Base-by-base conservation (phyloP, 2,329 filamentous ascomycete species). In the Botryotinia globosa region DNA sequence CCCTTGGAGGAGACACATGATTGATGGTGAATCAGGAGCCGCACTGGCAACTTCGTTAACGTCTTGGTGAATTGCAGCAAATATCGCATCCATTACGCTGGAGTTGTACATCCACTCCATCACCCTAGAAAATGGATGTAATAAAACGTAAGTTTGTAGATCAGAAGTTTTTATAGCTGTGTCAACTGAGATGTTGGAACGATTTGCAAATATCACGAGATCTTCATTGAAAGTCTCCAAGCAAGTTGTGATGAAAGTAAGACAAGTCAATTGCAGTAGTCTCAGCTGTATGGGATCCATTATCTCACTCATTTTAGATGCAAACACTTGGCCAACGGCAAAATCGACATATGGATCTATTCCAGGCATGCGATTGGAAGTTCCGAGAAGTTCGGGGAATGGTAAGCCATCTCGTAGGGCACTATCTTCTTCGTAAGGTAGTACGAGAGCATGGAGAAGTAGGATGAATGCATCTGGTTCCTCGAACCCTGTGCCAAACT, bases 51-150 rank as follows among this genome's bases (percentile, higher is more conserved):
- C 87, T 73, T 92, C 90, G 12, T 87, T 85, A 25, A 91, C 84
- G 76, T 95, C 89, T 80, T 97, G 91, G 77, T 95, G 92, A 44
- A 96, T 89, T 18, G 92, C 89, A 72, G 89, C 87, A 81, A 98
- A 95, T 2, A 99, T 83, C 22, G 91, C 89, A 76, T 88, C 88
- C 78, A 97, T 89, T 34, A 98, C 93, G 76, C 92, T 93, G 79
- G 97, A 93, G 80, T 97, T 98, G 82, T 97, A 97, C 82, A 99
- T 89, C 94, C 96, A 98, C 80, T 99, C 96, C 92, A 98, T 98
- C 25, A 97, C 91, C 73, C 97, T 90, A 4, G 93, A 90, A 79
- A 98, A 99, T 0, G 97, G 95, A 82, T 99, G 97, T 70, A 97
- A 87, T 37, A 90, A 89, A 73, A 96, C 90, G 80, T 99, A 99